Evolutionary conservation across 2,329 filamentous ascomycete genomes (phyloP).

Genomic region (Claviceps digitariae): DNA sequence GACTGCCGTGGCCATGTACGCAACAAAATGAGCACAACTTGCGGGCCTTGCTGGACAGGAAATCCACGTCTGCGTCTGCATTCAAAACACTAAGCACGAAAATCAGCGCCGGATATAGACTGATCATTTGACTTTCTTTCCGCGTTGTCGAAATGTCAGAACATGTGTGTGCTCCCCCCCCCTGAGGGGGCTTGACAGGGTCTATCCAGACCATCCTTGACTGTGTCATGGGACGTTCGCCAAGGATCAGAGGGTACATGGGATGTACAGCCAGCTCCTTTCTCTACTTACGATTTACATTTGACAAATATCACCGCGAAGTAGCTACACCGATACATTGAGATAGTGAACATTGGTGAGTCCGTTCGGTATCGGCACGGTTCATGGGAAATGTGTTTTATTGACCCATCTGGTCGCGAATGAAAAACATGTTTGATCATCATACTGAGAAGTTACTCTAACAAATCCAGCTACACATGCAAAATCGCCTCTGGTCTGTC

Average conservation of each 20-base stretch:
- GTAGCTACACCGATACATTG: background rate
- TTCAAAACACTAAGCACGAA: background rate
- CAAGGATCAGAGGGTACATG: background rate
- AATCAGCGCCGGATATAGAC: background rate
- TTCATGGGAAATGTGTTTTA: background rate
- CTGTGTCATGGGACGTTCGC: background rate
- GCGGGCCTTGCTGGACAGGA: background rate
- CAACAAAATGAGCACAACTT: background rate
- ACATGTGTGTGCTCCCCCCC: too few species aligned
- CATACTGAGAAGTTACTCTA: background rate
- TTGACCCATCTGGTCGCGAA: background rate
- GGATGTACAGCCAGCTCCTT: too few species aligned
- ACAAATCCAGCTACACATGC: background rate
- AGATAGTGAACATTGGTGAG: background rate
- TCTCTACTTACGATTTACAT: background rate
- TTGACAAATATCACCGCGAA: background rate
- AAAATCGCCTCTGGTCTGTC: too few species aligned
- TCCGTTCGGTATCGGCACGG: background rate
- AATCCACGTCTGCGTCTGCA: background rate
- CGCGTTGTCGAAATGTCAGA: background rate
- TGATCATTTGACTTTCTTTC: background rate
- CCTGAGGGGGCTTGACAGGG: background rate
- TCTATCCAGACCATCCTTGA: background rate
- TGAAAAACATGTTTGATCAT: background rate
- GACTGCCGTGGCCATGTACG: background rate